A percentile compares a stretch with the other conserved stretches of the same genome.
Evolutionary conservation across 2,329 filamentous ascomycete species (phyloP).

Genomic region (Talaromyces sp.): DNA sequence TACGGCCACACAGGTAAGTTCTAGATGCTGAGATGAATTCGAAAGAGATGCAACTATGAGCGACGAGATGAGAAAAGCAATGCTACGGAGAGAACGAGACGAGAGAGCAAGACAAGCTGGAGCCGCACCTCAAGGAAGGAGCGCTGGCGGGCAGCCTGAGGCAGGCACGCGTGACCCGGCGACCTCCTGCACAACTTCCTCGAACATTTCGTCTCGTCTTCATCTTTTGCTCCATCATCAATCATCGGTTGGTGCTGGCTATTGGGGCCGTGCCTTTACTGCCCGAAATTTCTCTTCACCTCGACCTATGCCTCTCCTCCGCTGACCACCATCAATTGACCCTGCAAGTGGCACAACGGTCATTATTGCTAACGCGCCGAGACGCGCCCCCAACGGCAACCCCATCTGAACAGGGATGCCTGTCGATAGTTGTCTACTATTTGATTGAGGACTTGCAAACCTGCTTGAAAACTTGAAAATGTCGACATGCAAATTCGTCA

Average conservation of each 20-base stretch:
- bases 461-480: background rate
- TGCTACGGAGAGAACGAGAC: background rate
- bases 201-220: background rate
- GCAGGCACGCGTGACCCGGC: background rate
- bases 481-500: background rate
- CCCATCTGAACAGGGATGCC: background rate
- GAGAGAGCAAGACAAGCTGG: background rate
- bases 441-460: background rate
- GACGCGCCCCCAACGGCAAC: background rate
- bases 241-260: background rate
- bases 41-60: background rate
- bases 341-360: background rate
- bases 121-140: background rate
- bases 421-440: background rate
- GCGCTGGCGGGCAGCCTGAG: background rate
- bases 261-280: background rate
- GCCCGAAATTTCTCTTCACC: background rate
- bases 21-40: background rate
- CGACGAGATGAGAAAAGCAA: background rate
- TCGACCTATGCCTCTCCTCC: background rate
- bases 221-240: background rate
- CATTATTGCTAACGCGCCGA: background rate
- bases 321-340: background rate
- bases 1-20: background rate
- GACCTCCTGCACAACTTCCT: background rate